A percentile compares a stretch with the other conserved stretches of the same genome.
phyloP scores from a whole-genome alignment of 768 basidiomycete species.

The Piloderma croceum region DNA sequence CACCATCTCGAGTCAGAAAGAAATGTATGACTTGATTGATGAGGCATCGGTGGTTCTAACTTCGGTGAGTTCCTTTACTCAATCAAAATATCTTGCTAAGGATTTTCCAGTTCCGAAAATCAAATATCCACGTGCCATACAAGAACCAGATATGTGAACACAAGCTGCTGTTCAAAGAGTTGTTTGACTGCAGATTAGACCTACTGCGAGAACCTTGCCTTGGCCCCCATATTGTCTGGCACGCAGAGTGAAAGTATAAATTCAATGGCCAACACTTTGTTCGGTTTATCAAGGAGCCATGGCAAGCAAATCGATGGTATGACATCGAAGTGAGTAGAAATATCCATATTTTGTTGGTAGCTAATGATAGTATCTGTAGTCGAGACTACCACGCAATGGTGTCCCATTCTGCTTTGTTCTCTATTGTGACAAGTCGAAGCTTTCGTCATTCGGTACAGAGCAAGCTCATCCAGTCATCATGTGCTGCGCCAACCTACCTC shows the following conservation, averaged over 20 bases:
- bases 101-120: constrained; percentile 11
- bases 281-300: constrained; percentile 31
- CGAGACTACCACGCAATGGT: too few relatives aligned
- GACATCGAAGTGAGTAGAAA: constrained; percentile 32
- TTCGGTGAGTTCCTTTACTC: not conserved
- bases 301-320: constrained; percentile 33
- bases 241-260: constrained; percentile 25
- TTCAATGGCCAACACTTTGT: constrained; percentile 23
- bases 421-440: constrained; percentile 36
- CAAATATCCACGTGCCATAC: constrained; percentile 15
- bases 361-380: too few relatives aligned
- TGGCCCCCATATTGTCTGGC: constrained; percentile 23
- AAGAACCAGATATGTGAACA: constrained; percentile 16
- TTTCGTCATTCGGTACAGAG: constrained; percentile 33
- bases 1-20: constrained; percentile 12
- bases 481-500: constrained; percentile 27
- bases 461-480: constrained; percentile 36
- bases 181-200: too few relatives aligned
- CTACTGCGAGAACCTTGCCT: constrained; percentile 23
- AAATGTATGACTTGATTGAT: constrained; percentile 9
- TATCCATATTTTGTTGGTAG: too few relatives aligned
- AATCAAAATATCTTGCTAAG: too few relatives aligned
- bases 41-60: not conserved
- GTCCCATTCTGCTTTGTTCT: constrained; percentile 29
- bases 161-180: constrained; percentile 24